Base-by-base conservation (phyloP, 257 asterid genomes). In the Leptodermis oblonga region DNA sequence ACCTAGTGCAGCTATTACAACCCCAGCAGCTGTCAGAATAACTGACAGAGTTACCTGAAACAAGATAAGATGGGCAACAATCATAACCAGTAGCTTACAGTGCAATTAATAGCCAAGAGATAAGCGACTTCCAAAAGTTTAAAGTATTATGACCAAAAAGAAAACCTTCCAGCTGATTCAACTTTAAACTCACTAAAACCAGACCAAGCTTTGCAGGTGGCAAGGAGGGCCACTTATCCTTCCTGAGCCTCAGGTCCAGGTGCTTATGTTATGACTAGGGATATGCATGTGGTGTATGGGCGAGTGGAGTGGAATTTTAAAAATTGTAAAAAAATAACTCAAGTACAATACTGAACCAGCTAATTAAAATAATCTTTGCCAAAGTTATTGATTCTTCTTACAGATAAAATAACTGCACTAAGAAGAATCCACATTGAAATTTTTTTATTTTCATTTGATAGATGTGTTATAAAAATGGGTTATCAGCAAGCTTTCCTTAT, bases 1-100 rank as follows among this genome's bases (percentile, higher is more conserved):
- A 67, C 99, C 99, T 36, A 94, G 82, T 10, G 97, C 99, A 61
- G 99, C 99, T 53, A 94, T 78, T 45, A 94, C 73, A 80, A 92
- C 97, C 56, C 99, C 99, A 39, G 87, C 95, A 81, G 97, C 99
- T 51, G 83, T 94, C 74, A 89, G 80, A 61, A 94, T 67, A 62
- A 94, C 99, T 23, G 99, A 94, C 60, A 94, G 88, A 68, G 82
- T 82, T 45, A 94, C 99, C 99, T 94, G 87, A 76, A 77, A 76
- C 54, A 62, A 62, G 65, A 76, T 23, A 62, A 46, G 22, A 55
- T 26, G 12, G 30, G 3, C 52, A 39, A 62, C 26, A 46, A 48
- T 10, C 61, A 42, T 49, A 34, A 56, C 15, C n/a, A 68, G 45
- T 8, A 34, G 41, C 22, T 58, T 23, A 42, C 23, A 45, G 5